These are phyloP conservation scores for Pigoraptor vietnamica DNA, from an alignment of 78 protist genomes.

Conservation along the genomic window DNA sequence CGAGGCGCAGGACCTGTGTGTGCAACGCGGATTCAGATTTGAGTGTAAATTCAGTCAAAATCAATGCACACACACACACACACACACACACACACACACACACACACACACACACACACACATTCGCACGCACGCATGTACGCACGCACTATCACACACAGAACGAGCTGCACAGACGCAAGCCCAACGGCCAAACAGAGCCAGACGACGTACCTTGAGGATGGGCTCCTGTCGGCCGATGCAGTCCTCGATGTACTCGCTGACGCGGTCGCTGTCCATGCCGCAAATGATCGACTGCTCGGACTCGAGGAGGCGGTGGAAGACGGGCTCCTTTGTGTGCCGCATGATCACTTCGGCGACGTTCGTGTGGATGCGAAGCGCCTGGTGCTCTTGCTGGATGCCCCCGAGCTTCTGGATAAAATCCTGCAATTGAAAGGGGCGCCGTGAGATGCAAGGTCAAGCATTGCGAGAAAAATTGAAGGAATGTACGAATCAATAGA, in stretches of 20 bases:
- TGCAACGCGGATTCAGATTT: not conserved
- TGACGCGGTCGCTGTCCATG: not conserved
- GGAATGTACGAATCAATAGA: too few relatives aligned
- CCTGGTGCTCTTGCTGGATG: constrained; percentile 32
- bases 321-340: constrained; percentile 1
- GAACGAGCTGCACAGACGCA: not conserved
- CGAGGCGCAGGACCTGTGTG: constrained; percentile 60
- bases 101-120: not conserved
- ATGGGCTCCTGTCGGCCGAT: not conserved
- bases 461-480: too few relatives aligned
- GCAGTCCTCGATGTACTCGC: not conserved
- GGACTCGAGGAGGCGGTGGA: constrained; percentile 31
- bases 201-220: not conserved
- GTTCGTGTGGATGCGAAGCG: constrained; percentile 24
- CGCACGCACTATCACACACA: not conserved
- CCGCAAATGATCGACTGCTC: constrained; percentile 22
- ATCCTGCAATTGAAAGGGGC: too few relatives aligned
- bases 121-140: not conserved
- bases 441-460: not conserved
- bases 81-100: constrained; percentile 7
- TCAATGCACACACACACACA: not conserved
- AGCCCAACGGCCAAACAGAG: not conserved
- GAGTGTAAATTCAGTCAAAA: not conserved
- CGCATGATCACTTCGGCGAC: constrained; percentile 28
- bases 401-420: constrained; percentile 1